Percentiles rank a stretch among this genome's conserved stretches.
Evolutionary conservation across 805 yeast species (phyloP).

Genomic region (Torulaspora microellipsoides): DNA sequence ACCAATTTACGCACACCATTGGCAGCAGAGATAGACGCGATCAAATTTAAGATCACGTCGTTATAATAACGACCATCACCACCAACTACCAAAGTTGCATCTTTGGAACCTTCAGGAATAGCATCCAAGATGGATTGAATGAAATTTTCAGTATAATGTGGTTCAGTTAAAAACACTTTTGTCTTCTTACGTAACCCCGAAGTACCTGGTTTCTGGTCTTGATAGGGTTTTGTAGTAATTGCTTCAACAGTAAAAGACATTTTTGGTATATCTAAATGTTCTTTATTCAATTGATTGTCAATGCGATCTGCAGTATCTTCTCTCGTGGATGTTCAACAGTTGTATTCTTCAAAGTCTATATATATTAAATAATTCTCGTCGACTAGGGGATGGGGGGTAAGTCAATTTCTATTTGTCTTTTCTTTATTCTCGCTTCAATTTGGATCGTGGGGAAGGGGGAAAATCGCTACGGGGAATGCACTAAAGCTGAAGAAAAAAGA

Average conservation of each 20-base stretch:
- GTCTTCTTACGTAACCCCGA: constrained; percentile 95
- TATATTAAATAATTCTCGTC: too few species aligned
- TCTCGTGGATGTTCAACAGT: too few species aligned
- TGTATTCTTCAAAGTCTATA: too few species aligned
- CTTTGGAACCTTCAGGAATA: constrained; percentile 82
- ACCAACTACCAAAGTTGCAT: constrained; percentile 80
- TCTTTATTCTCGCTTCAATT: too few species aligned
- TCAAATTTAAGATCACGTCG: constrained; percentile 71
- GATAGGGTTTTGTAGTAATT: constrained; percentile 67
- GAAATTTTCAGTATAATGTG: constrained; percentile 87
- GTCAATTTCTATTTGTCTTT: too few species aligned
- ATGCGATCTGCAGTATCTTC: neutral
- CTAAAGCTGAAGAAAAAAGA: too few species aligned
- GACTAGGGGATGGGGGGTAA: too few species aligned
- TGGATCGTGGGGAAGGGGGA: too few species aligned
- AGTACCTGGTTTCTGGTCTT: constrained; percentile 96
- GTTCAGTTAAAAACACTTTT: constrained; percentile 64
- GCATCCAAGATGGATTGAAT: constrained; percentile 80
- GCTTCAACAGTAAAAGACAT: constrained; percentile 28
- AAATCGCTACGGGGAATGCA: too few species aligned
- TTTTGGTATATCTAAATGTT: neutral
- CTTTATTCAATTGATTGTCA: neutral
- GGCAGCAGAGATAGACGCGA: constrained; percentile 81
- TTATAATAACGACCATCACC: constrained; percentile 97
- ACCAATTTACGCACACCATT: constrained; percentile 84